Conservation (phyloP, 2,329 filamentous ascomycete species). For the Ophiognomonia clavigignenti-juglandacearum region DNA sequence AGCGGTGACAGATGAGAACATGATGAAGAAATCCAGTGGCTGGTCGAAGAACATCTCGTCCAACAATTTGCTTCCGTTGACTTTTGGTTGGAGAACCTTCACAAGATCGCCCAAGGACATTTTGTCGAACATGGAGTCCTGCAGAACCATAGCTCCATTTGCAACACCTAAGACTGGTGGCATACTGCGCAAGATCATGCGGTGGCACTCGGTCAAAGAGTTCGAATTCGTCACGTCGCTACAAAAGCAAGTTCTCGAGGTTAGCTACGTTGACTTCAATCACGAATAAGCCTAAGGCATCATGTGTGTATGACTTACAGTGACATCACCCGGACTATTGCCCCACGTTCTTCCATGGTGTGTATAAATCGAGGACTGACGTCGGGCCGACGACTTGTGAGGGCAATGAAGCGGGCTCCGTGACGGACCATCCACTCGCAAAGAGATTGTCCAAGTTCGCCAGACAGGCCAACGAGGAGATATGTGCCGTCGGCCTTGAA, state of each 20-base stretch:
- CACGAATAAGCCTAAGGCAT: too few species aligned
- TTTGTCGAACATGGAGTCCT: neutral
- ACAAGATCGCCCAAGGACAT: slow-evolving; percentile 5
- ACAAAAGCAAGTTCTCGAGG: too few species aligned
- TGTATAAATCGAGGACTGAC: slow-evolving; percentile 17
- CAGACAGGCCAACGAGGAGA: slow-evolving; percentile 26
- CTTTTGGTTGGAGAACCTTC: slow-evolving; percentile 11
- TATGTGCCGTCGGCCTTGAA: slow-evolving; percentile 22
- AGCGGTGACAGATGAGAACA: slow-evolving; percentile 30
- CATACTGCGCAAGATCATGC: too few species aligned
- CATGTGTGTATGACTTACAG: too few species aligned
- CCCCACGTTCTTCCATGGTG: slow-evolving; percentile 11
- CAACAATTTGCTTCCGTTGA: slow-evolving; percentile 20
- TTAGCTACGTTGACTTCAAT: too few species aligned
- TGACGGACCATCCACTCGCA: slow-evolving; percentile 30
- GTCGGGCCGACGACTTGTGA: slow-evolving; percentile 32
- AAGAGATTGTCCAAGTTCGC: slow-evolving; percentile 30
- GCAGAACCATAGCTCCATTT: neutral
- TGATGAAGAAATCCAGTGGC: slow-evolving; percentile 32
- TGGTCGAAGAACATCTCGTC: neutral
- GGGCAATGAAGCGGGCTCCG: slow-evolving; percentile 29
- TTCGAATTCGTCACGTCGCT: too few species aligned
- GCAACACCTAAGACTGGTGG: too few species aligned
- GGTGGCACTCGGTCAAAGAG: too few species aligned
- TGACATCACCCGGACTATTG: slow-evolving; percentile 16